Evolutionary conservation across 2,329 filamentous ascomycete genomes (phyloP).

Genomic region (Magnaporthiopsis incrustans): DNA sequence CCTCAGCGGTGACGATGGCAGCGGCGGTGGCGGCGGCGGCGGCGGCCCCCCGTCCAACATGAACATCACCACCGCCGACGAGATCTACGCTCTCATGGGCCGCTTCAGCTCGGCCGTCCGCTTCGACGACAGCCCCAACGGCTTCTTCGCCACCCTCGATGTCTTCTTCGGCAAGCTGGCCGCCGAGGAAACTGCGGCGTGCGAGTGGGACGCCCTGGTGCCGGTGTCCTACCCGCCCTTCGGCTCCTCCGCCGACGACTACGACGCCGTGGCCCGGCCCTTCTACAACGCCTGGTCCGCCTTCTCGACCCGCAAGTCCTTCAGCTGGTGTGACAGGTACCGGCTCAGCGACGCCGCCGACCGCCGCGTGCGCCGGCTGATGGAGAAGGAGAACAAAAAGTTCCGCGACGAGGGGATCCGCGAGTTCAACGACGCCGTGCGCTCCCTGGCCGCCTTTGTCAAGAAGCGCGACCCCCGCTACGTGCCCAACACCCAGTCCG

Average conservation of each 20-base stretch:
- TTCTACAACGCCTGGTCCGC: constrained; percentile 78
- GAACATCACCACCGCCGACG: constrained; percentile 69
- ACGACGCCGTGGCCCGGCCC: constrained; percentile 65
- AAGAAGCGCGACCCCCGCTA: constrained; percentile 88
- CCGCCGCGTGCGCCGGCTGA: constrained; percentile 68
- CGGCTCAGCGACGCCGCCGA: constrained; percentile 80
- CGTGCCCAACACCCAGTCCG: constrained; percentile 65
- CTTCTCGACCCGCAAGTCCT: constrained; percentile 79
- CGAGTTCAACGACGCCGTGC: constrained; percentile 88
- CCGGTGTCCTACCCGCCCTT: constrained; percentile 70
- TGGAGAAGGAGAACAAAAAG: constrained; percentile 94
- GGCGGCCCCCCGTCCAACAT: constrained; percentile 47
- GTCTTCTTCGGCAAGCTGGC: constrained; percentile 75
- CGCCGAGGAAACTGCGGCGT: constrained; percentile 69
- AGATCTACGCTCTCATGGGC: constrained; percentile 70
- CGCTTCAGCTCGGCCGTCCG: constrained; percentile 72
- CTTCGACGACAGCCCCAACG: constrained; percentile 69
- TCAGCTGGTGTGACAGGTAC: constrained; percentile 84
- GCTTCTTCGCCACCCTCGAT: constrained; percentile 76
- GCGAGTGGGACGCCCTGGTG: constrained; percentile 56
- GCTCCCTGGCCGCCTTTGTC: constrained; percentile 78
- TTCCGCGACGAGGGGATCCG: constrained; percentile 72
- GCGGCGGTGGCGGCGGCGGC: constrained; percentile 28
- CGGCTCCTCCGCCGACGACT: constrained; percentile 65
- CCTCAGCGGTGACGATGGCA: constrained; percentile 46